Evolutionary conservation across 2,329 filamentous ascomycete genomes (phyloP).

Genomic region (Talaromyces amestolkiae): DNA sequence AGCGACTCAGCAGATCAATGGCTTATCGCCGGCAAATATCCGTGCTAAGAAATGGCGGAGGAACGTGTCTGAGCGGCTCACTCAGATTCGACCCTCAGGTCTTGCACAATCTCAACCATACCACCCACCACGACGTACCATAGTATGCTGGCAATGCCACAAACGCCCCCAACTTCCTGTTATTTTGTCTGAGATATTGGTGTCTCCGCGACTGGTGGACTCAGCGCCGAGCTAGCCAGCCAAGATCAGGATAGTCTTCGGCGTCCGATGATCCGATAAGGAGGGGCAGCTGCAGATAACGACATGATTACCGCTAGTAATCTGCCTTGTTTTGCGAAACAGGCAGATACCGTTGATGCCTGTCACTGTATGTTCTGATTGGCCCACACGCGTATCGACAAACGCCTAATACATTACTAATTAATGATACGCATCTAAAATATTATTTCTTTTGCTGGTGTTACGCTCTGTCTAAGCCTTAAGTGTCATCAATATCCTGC

Average conservation of each 20-base stretch:
- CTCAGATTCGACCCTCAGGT: slow-evolving; percentile 8
- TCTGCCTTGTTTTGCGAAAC: background rate
- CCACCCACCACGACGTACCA: background rate
- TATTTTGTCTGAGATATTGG: background rate
- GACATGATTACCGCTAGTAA: slow-evolving; percentile 12
- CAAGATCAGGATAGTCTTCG: background rate
- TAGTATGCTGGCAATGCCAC: background rate
- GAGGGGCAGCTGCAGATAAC: slow-evolving; percentile 15
- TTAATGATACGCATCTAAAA: slow-evolving; percentile 1
- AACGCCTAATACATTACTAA: slow-evolving; percentile 3
- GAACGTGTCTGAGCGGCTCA: slow-evolving; percentile 7
- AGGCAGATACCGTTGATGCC: background rate
- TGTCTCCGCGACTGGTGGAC: slow-evolving; percentile 2
- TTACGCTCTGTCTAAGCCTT: background rate
- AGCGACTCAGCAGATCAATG: background rate
- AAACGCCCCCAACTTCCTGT: background rate
- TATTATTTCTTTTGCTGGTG: slow-evolving; percentile 5
- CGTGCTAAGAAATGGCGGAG: background rate
- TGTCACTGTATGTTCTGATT: background rate
- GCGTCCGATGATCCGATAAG: slow-evolving; percentile 15
- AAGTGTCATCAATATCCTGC: slow-evolving; percentile 2
- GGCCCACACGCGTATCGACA: background rate
- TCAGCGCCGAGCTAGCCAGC: background rate
- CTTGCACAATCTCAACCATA: background rate
- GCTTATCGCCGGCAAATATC: background rate